Conservation (phyloP, 306 rosid species). For the Corylus heterophylla region DNA sequence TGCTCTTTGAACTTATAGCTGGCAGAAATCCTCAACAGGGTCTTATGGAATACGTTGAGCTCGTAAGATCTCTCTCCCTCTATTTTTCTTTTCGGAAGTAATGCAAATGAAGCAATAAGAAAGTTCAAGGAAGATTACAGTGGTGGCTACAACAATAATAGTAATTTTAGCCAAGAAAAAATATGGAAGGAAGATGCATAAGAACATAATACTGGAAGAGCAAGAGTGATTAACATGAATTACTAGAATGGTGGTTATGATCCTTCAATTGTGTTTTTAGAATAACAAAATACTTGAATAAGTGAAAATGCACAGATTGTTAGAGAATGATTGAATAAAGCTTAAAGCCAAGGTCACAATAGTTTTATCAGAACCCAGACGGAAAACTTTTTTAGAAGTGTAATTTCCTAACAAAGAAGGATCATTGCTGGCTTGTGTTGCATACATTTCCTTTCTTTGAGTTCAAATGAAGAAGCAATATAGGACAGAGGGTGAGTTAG, state of each 20-base stretch:
- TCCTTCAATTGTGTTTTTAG: background rate
- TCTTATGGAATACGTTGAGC: conserved; percentile 93
- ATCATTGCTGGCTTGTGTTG: background rate
- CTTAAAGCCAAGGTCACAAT: background rate
- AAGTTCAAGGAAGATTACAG: background rate
- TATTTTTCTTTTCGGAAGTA: background rate
- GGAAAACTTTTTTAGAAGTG: background rate
- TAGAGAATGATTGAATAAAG: background rate
- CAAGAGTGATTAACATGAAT: background rate
- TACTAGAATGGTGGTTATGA: background rate
- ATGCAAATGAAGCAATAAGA: background rate
- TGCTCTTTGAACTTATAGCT: conserved; percentile 93
- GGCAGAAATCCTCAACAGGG: conserved; percentile 98
- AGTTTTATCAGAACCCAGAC: background rate
- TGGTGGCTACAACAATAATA: background rate
- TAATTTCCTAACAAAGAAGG: background rate
- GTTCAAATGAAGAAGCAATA: too few relatives aligned
- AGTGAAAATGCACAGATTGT: background rate
- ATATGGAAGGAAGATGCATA: background rate
- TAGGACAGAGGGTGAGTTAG: too few relatives aligned
- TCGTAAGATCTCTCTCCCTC: conserved; percentile 59
- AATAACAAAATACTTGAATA: background rate
- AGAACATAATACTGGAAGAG: background rate
- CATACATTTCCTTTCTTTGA: background rate
- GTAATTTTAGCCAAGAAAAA: background rate